Percentiles rank a stretch among this genome's conserved stretches.
Evolutionary conservation across 176 grass and related monocot genomes (phyloP).

Genomic region (Themeda triandra): DNA sequence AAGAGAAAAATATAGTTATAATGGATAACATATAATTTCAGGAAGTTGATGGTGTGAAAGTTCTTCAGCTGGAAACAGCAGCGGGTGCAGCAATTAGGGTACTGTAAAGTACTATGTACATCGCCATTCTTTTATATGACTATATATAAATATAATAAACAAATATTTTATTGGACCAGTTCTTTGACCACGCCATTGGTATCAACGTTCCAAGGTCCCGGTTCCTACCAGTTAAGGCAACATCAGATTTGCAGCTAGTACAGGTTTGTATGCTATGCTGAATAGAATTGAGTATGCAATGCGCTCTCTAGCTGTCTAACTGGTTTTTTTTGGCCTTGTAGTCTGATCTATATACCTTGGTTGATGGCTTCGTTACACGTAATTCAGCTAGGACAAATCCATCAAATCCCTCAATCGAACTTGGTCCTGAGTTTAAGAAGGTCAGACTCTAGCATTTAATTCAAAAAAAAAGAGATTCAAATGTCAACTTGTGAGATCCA

Average conservation of each 20-base stretch:
- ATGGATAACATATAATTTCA: conserved; percentile 30
- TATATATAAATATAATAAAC: conserved; percentile 7
- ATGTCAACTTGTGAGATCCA: neutral
- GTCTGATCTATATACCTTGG: conserved; percentile 95
- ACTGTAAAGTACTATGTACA: conserved; percentile 21
- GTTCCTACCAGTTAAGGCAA: conserved; percentile 87
- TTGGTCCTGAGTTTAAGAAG: conserved; percentile 97
- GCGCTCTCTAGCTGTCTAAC: neutral
- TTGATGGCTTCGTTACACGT: conserved; percentile 82
- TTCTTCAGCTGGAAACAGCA: conserved; percentile 93
- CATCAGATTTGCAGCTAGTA: conserved; percentile 88
- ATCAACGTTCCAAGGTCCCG: conserved; percentile 85
- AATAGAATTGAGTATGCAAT: conserved; percentile 2
- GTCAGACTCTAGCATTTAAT: conserved; percentile 31
- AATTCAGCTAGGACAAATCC: conserved; percentile 67
- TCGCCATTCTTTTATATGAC: neutral
- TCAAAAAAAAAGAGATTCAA: neutral
- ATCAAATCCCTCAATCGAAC: conserved; percentile 78
- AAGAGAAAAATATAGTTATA: neutral
- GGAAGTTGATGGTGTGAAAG: conserved; percentile 92
- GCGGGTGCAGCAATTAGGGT: conserved; percentile 90
- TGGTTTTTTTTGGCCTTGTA: conserved; percentile 22
- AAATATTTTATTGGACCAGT: conserved; percentile 47
- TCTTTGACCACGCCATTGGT: conserved; percentile 86
- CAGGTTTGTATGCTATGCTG: conserved; percentile 44